A percentile compares a stretch with the other conserved stretches of the same genome.
These are phyloP conservation scores for Hypoxylon sp. DNA, from an alignment of 2,329 filamentous ascomycete species.

Conservation along the genomic window DNA sequence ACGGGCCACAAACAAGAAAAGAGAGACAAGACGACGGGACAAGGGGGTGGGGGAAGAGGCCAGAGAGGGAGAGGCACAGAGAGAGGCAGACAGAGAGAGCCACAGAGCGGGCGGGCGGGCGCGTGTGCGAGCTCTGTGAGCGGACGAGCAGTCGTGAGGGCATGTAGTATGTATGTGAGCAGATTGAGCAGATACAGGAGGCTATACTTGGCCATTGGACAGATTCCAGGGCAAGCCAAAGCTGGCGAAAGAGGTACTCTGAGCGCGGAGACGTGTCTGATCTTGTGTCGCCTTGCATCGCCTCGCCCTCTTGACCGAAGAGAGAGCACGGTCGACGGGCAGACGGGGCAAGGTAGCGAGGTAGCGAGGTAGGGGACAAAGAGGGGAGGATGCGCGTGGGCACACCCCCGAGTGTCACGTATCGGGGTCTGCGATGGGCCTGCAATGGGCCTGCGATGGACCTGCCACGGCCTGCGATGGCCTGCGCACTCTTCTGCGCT, in stretches of 20 bases:
- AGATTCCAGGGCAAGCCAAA: neutral
- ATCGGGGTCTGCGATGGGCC: too few species aligned
- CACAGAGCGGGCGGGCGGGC: neutral
- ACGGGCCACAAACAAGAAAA: conserved; percentile 33
- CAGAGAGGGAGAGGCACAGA: too few species aligned
- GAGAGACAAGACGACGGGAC: conserved; percentile 15
- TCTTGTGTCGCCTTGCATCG: conserved; percentile 38
- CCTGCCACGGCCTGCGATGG: too few species aligned
- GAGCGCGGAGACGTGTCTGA: conserved; percentile 38
- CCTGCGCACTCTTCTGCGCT: conserved; percentile 35
- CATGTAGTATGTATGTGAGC: neutral
- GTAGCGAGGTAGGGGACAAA: conserved; percentile 18
- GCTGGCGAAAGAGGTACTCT: conserved; percentile 20
- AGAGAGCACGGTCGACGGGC: conserved; percentile 35
- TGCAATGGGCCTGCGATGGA: too few species aligned
- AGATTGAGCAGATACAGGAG: too few species aligned
- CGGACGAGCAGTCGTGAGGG: neutral
- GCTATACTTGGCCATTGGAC: too few species aligned
- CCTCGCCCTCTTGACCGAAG: conserved; percentile 39
- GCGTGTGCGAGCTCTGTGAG: neutral
- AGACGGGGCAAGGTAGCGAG: too few species aligned
- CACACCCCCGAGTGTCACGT: conserved; percentile 37
- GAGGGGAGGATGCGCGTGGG: conserved; percentile 25
- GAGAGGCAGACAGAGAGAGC: too few species aligned
- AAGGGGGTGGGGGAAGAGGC: neutral